These are phyloP conservation scores for Cardamine occulta DNA, from an alignment of 345 rosid genomes.

Conservation along the genomic window DNA sequence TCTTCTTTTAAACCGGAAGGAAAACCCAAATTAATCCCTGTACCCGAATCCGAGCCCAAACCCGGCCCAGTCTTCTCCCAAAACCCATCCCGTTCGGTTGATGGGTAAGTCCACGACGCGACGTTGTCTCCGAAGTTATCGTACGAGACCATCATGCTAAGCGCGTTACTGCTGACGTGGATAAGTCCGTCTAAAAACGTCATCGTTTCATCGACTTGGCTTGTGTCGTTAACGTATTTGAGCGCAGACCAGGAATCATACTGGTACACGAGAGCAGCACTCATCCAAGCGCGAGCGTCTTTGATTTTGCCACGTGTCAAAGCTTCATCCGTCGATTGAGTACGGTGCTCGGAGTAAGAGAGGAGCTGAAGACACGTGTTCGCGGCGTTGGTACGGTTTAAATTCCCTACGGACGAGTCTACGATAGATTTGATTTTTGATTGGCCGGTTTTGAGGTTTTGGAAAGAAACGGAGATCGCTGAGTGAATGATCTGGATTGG, in stretches of 20 bases:
- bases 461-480: slow-evolving; percentile 61
- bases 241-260: slow-evolving; percentile 78
- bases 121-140: slow-evolving; percentile 58
- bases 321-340: slow-evolving; percentile 46
- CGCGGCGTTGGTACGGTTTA: slow-evolving; percentile 66
- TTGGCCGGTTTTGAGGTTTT: slow-evolving; percentile 58
- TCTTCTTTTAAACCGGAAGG: slow-evolving; percentile 56
- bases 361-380: slow-evolving; percentile 62
- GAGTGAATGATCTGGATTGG: slow-evolving; percentile 65
- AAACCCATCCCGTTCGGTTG: slow-evolving; percentile 81
- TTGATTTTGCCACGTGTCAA: slow-evolving; percentile 57
- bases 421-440: slow-evolving; percentile 64
- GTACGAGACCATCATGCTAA: slow-evolving; percentile 69
- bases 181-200: slow-evolving; percentile 57
- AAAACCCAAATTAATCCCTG: slow-evolving; percentile 43
- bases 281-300: slow-evolving; percentile 81
- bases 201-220: slow-evolving; percentile 56
- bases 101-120: slow-evolving; percentile 61
- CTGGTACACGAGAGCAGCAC: slow-evolving; percentile 74
- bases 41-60: slow-evolving; percentile 26
- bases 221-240: slow-evolving; percentile 72
- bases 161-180: slow-evolving; percentile 65
- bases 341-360: slow-evolving; percentile 57
- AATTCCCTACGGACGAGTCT: slow-evolving; percentile 55
- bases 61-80: slow-evolving; percentile 51